Base-by-base conservation (phyloP, 2,329 filamentous ascomycete genomes). In the Thelonectria rubi region DNA sequence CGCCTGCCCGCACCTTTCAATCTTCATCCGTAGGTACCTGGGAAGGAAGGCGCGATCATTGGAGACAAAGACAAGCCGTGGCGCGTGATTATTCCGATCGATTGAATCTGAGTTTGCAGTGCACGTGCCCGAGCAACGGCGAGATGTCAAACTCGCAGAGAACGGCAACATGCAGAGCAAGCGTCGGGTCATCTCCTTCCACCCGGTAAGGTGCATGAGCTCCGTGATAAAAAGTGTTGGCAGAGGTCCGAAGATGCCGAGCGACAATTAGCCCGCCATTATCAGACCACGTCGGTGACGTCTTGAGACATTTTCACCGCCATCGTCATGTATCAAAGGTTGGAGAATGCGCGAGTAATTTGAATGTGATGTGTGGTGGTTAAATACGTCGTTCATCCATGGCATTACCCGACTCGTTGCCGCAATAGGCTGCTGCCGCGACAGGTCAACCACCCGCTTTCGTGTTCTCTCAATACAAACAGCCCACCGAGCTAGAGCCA, bases 131-230 rank as follows among this genome's bases (percentile, higher is more conserved):
- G 21, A 45, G 43, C 51, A 37, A 24, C 5, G 30, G 42, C 30
- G 46, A 42, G 52, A 43, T 9, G 42, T 34, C 42, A 47, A 32
- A 20, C 43, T 26, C 18, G 21, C 43, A 46, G 43, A 24, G 43
- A 26, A 18, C 43, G 43, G 43, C 18, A 21, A 46, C 43, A 10
- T 46, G 43, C 43, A 46, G 17, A 46, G 43, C 18, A 46, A 46
- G 18, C 43, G 18, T 18, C 18, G 20, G 12, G 18, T 20, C 17
- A 20, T 46, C 17, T 46, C 18, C 43, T 2, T 46, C 40, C 20
- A 46, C 21, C 18, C 18, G 43, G 43, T n/a, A 46, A 9, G 5
- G 10, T 10, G 43, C 18, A 17, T 42, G 17, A 42, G 39, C 18
- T 30, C 26, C 26, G 26, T 30, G 5, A 30, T 9, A 30, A 30